phyloP scores from a whole-genome alignment of 2,329 filamentous ascomycete species.

The Colletotrichum ledebouriae region DNA sequence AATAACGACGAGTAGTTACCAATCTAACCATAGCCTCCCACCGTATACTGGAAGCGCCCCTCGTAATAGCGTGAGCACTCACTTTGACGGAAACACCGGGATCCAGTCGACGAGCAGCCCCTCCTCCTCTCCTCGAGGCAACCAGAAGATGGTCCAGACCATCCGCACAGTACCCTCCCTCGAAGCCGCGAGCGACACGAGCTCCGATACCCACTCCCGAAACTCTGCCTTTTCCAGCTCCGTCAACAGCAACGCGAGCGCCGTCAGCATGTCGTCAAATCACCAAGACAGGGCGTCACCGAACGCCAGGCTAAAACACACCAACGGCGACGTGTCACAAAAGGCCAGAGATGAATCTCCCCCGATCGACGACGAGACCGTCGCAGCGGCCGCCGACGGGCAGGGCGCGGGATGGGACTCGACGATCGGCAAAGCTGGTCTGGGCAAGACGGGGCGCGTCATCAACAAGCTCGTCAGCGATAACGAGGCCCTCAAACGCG shows the following conservation, averaged over 20 bases:
- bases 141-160: conserved; percentile 58
- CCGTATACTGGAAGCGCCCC: conserved; percentile 56
- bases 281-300: conserved; percentile 50
- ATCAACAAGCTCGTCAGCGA: conserved; percentile 87
- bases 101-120: conserved; percentile 43
- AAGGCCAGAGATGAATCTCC: conserved; percentile 35
- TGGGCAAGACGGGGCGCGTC: conserved; percentile 81
- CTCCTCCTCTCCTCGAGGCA: conserved; percentile 44
- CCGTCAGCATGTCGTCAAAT: conserved; percentile 57
- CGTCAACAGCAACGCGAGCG: conserved; percentile 66
- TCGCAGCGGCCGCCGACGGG: conserved; percentile 51
- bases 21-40: conserved; percentile 50
- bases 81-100: conserved; percentile 47
- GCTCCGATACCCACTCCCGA: conserved; percentile 54
- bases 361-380: conserved; percentile 34
- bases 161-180: conserved; percentile 71
- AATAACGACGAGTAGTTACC: conserved; percentile 44
- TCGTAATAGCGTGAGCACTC: conserved; percentile 56
- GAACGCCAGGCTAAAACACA: conserved; percentile 54
- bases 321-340: conserved; percentile 31
- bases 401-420: conserved; percentile 69
- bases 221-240: conserved; percentile 70
- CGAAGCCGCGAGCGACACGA: conserved; percentile 62
- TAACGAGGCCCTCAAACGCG: conserved; percentile 82
- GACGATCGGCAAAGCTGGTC: conserved; percentile 76